phyloP scores from a whole-genome alignment of 495 filamentous ascomycete species.

The Saxophila tyrrhenica region DNA sequence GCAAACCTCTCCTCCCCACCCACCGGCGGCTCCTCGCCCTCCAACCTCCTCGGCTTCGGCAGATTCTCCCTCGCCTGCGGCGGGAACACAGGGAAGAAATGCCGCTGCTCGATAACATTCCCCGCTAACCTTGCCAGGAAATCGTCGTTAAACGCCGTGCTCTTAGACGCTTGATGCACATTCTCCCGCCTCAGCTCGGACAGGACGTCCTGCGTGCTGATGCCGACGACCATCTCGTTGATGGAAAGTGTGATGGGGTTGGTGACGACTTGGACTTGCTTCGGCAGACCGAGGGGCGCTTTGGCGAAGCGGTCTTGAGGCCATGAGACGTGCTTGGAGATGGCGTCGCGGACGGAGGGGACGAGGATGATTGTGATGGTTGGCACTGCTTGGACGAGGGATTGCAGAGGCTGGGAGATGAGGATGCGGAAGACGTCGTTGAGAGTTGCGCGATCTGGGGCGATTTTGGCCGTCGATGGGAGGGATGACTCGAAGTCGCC shows the following conservation, averaged over 20 bases:
- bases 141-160: conserved; percentile 40
- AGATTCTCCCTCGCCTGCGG: conserved; percentile 54
- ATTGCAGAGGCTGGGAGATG: conserved; percentile 55
- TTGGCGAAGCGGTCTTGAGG: conserved; percentile 72
- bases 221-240: conserved; percentile 70
- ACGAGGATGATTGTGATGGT: conserved; percentile 69
- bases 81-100: conserved; percentile 83
- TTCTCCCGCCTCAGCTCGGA: conserved; percentile 71
- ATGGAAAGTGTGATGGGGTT: conserved; percentile 79
- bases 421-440: conserved; percentile 71
- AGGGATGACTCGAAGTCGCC: conserved; percentile 71
- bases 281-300: conserved; percentile 63
- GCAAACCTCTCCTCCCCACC: conserved; percentile 42
- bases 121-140: conserved; percentile 55
- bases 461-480: conserved; percentile 54
- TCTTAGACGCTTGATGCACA: conserved; percentile 41
- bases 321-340: conserved; percentile 76
- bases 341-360: conserved; percentile 74
- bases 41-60: conserved; percentile 36
- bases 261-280: conserved; percentile 61
- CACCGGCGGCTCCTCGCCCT: conserved; percentile 33
- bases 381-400: conserved; percentile 55
- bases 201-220: conserved; percentile 74
- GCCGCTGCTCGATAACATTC: conserved; percentile 73
- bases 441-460: conserved; percentile 68